Evolutionary conservation across 176 grass and related monocot genomes (phyloP), one percentile per base, ranked within the genome.

Genomic region (Carex myosuroides): DNA sequence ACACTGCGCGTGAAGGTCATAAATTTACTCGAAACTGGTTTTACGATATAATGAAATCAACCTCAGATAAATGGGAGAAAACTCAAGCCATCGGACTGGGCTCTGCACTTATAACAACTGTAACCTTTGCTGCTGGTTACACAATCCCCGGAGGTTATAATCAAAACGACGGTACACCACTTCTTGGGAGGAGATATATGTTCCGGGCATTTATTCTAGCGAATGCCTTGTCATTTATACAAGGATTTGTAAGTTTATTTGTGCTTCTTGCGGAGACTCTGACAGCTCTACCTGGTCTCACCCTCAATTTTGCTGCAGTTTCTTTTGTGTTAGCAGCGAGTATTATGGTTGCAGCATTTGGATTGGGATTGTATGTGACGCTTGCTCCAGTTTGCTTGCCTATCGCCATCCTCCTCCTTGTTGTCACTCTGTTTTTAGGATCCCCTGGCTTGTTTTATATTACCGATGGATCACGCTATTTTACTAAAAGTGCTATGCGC

Each of bases 281-380:
- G 0, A 11, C 2, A 0, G 9, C 5, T 42, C 5, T 7, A 46
- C 1, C 0, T 50, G 0, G 0, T 8, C 0, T 0, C 9, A 0
- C 0, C 10, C 46, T 50, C 10, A 9, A 2, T 0, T 50, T 50
- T 12, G 46, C 46, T 3, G 0, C 1, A 50, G 0, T 2, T 10
- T 0, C 0, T 0, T 12, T 50, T 50, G 0, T 50, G 2, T 48
- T 48, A 1, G 26, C 64, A 35, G 64, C 30, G 0, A 21, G 13
- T 8, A 17, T 3, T 32, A 65, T 65, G 62, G 62, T 65, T 3
- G 3, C 30, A 24, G 11, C 24, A 65, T 65, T 32, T 2, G 62
- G 62, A 14, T 8, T 42, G 2, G 29, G 6, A 0, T 1, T 8
- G 2, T 70, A 37, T 18, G 6, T 41, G 3, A 20, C n/a, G 7